Evolutionary conservation across 73 alveolate species (phyloP), one percentile per base, ranked within the genome.

Genomic region (Paramecium sexaurelia): DNA sequence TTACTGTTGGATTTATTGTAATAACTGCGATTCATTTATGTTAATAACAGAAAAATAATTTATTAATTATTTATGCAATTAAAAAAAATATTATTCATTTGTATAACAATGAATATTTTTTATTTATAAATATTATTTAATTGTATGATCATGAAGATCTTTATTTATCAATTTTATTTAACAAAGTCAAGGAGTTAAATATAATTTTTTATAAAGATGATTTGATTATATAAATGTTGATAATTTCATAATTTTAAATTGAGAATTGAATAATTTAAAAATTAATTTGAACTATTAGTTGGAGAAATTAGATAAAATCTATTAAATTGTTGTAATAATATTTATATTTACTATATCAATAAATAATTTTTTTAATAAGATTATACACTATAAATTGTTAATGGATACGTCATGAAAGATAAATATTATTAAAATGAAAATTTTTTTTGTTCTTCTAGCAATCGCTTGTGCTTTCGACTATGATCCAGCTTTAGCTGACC

Each of bases 21-120:
- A 61, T 61, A 61, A 61, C 83, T 61, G 83, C 17, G 83, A 24
- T 61, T 61, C 83, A 61, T 61, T 61, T 61, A 61, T 61, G 67
- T 61, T 29, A 61, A 61, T 61, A 61, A 61, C 83, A 61, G 83
- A 61, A 61, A 56, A 61, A 61, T 29, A 22, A 51, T 51, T 51
- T 51, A 51, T 51, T 51, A 51, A 51, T 17, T 51, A 51, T 51
- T 51, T 17, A 51, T 51, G 1, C 67, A 4, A 51, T 51, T 51
- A 51, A 51, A 51, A 51, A 51, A 51, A 51, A 17, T 51, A n/a
- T n/a, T 29, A 51, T 51, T 51, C 22, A 51, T 51, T 51, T 51
- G 17, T 51, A 51, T n/a, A 7, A 19, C 11, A 45, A 45, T 45
- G 57, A 45, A 45, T 6, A 1, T 1, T 45, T 11, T 7, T 22